Evolutionary conservation across 1,139 yeast species (phyloP).

Genomic region (Kodamaea arcana): DNA sequence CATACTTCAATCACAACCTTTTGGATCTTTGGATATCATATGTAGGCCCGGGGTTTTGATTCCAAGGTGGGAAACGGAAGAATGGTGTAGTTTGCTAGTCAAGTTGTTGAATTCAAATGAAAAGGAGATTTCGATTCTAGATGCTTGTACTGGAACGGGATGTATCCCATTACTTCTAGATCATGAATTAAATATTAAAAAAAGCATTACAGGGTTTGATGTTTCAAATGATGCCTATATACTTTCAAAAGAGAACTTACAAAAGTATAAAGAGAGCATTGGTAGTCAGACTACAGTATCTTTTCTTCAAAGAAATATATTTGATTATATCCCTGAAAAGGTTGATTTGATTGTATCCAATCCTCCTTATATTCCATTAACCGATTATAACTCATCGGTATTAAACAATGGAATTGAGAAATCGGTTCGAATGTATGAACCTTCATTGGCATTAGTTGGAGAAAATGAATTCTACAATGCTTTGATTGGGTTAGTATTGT

Average conservation of each 20-base stretch:
- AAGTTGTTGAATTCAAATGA: neutral
- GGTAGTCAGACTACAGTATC: slow-evolving; percentile 11
- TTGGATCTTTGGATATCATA: slow-evolving; percentile 59
- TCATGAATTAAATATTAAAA: slow-evolving; percentile 9
- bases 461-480: slow-evolving; percentile 65
- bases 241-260: slow-evolving; percentile 47
- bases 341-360: slow-evolving; percentile 67
- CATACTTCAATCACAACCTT: slow-evolving; percentile 81
- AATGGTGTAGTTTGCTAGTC: slow-evolving; percentile 61
- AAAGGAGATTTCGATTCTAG: slow-evolving; percentile 38
- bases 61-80: slow-evolving; percentile 96
- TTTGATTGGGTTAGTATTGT: slow-evolving; percentile 42
- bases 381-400: slow-evolving; percentile 32
- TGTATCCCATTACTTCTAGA: slow-evolving; percentile 65
- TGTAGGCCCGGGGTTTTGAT: slow-evolving; percentile 71
- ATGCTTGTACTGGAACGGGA: slow-evolving; percentile 89
- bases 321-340: slow-evolving; percentile 1
- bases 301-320: slow-evolving; percentile 12
- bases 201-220: slow-evolving; percentile 53
- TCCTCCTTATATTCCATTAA: slow-evolving; percentile 78
- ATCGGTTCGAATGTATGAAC: slow-evolving; percentile 74
- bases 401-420: slow-evolving; percentile 39
- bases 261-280: slow-evolving; percentile 3
- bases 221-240: slow-evolving; percentile 49
- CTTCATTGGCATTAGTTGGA: slow-evolving; percentile 72